A percentile compares a stretch with the other conserved stretches of the same genome.
Evolutionary conservation across 306 rosid genomes (phyloP).

Genomic region (Vigna reflexopilosa): DNA sequence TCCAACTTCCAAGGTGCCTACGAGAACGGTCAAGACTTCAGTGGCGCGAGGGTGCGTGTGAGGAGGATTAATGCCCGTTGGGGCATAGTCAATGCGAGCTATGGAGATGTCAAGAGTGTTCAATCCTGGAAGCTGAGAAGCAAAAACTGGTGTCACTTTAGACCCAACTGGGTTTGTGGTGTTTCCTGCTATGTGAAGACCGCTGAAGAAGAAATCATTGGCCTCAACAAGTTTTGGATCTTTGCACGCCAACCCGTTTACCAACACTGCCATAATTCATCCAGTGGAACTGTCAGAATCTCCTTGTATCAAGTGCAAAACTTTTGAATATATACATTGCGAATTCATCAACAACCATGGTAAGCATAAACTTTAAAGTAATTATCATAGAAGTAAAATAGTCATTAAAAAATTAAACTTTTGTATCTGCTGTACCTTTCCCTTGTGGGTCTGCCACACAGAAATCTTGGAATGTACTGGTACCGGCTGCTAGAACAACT

Average conservation of each 20-base stretch:
- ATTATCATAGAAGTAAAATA: too few species aligned
- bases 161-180: constrained; percentile 44
- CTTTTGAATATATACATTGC: too few species aligned
- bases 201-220: constrained; percentile 46
- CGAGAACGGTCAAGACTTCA: constrained; percentile 45
- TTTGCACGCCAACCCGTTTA: constrained; percentile 50
- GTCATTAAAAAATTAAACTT: too few species aligned
- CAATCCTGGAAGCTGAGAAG: constrained; percentile 48
- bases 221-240: constrained; percentile 47
- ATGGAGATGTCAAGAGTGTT: constrained; percentile 45
- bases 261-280: constrained; percentile 34
- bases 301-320: too few species aligned
- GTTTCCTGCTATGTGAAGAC: constrained; percentile 52
- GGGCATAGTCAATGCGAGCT: constrained; percentile 48
- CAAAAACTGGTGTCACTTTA: constrained; percentile 46
- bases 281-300: not conserved
- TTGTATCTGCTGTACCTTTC: constrained; percentile 37
- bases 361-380: too few species aligned
- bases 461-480: constrained; percentile 49
- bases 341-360: too few species aligned
- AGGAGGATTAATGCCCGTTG: constrained; percentile 58
- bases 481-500: constrained; percentile 27
- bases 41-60: constrained; percentile 56
- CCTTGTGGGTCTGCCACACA: constrained; percentile 50
- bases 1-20: constrained; percentile 51